Percentiles rank a stretch among this genome's conserved stretches.
These are phyloP conservation scores for Akanthomyces muscarius DNA, from an alignment of 2,329 filamentous ascomycete genomes.

Conservation along the genomic window DNA sequence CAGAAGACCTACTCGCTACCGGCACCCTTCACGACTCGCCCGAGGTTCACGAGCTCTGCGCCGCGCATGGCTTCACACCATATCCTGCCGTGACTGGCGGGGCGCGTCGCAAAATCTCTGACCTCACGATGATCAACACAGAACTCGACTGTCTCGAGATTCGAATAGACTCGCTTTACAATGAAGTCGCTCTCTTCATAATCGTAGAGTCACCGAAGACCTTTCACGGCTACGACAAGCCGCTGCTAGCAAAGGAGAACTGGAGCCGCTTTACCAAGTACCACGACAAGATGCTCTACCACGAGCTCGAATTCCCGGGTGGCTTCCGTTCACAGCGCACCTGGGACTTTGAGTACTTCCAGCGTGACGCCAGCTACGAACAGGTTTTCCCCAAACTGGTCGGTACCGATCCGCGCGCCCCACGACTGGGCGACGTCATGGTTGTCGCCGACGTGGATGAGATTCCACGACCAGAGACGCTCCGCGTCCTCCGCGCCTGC, in stretches of 20 bases:
- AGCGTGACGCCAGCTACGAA: constrained; percentile 54
- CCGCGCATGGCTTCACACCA: constrained; percentile 31
- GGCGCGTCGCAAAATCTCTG: constrained; percentile 35
- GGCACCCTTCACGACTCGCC: constrained; percentile 7
- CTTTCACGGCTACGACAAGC: constrained; percentile 55
- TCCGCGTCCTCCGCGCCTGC: constrained; percentile 47
- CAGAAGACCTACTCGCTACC: constrained; percentile 1
- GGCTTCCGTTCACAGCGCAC: constrained; percentile 34
- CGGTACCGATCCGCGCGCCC: constrained; percentile 32
- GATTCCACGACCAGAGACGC: constrained; percentile 49
- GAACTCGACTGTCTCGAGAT: constrained; percentile 66
- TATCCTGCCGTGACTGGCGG: constrained; percentile 23
- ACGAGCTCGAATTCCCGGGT: constrained; percentile 45
- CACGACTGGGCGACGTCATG: constrained; percentile 50
- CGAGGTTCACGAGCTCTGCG: constrained; percentile 24
- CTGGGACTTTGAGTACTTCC: constrained; percentile 49
- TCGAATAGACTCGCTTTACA: constrained; percentile 53
- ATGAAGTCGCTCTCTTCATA: constrained; percentile 61
- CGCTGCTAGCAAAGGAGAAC: constrained; percentile 49
- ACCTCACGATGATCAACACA: constrained; percentile 59
- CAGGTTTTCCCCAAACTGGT: constrained; percentile 51
- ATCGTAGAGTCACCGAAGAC: constrained; percentile 57
- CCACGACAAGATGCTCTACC: constrained; percentile 58
- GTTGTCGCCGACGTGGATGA: constrained; percentile 60
- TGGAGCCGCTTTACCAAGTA: constrained; percentile 50